Conservation (phyloP, 306 rosid species). For the Phaseolus lunatus region DNA sequence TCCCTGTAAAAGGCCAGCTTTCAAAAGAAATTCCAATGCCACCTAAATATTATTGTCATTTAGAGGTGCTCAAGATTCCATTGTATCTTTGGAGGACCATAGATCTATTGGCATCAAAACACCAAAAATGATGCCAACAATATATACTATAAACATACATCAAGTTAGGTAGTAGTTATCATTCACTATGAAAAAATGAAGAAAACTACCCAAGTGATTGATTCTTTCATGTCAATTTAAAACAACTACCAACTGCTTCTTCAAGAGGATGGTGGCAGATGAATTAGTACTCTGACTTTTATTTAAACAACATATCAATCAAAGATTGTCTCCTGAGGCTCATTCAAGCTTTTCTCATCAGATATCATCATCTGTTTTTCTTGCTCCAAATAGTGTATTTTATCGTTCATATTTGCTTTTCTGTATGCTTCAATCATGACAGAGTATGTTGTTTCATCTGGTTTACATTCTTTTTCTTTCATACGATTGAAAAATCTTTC, state of each 20-base stretch:
- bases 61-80: constrained; percentile 27
- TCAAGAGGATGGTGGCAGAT: constrained; percentile 25
- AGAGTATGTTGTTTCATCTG: constrained; percentile 66
- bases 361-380: constrained; percentile 51
- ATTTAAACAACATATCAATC: constrained; percentile 37
- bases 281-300: constrained; percentile 37
- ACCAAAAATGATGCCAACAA: constrained; percentile 18
- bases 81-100: constrained; percentile 28
- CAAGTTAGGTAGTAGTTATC: neutral
- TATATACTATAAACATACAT: neutral
- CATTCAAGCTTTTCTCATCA: constrained; percentile 34
- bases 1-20: neutral
- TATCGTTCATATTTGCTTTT: constrained; percentile 80
- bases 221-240: constrained; percentile 22
- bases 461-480: constrained; percentile 74
- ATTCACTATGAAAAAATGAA: constrained; percentile 21
- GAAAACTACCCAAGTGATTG: constrained; percentile 7
- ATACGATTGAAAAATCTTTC: constrained; percentile 70
- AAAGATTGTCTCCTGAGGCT: constrained; percentile 25
- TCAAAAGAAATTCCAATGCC: neutral
- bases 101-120: constrained; percentile 17
- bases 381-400: constrained; percentile 71
- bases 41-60: constrained; percentile 7
- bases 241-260: constrained; percentile 13
- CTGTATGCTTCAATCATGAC: constrained; percentile 73